Conservation (phyloP, 768 basidiomycete species). For the Suillus decipiens region DNA sequence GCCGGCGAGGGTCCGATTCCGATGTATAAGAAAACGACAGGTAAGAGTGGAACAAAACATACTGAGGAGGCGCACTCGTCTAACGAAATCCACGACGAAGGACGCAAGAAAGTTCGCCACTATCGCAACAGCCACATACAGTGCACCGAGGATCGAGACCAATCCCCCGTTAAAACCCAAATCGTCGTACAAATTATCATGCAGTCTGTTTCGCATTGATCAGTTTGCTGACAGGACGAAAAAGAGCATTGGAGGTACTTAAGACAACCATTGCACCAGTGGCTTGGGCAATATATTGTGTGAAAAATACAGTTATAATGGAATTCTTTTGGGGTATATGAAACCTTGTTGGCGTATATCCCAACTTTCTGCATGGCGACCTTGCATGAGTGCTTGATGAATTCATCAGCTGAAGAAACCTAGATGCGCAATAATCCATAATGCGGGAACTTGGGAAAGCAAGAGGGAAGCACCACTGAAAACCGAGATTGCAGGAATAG, state of each 20-base stretch:
- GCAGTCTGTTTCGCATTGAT: slow-evolving; percentile 5
- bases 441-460: neutral
- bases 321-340: slow-evolving; percentile 7
- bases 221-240: neutral
- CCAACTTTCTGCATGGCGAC: neutral
- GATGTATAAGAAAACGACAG: neutral
- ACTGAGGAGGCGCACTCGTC: slow-evolving; percentile 7
- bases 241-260: neutral
- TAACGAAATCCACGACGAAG: neutral
- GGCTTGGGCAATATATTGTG: neutral
- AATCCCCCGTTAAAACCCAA: slow-evolving; percentile 2
- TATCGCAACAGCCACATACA: slow-evolving; percentile 2
- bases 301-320: slow-evolving; percentile 9
- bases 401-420: neutral
- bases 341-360: neutral
- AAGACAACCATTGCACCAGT: slow-evolving; percentile 5
- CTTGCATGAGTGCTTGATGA: neutral
- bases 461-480: neutral
- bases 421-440: neutral
- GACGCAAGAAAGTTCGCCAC: slow-evolving; percentile 1
- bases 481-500: neutral
- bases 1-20: too few relatives aligned
- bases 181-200: slow-evolving; percentile 2
- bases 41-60: neutral
- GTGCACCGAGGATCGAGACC: slow-evolving; percentile 5